phyloP scores from a whole-genome alignment of 768 basidiomycete species.

The Coprinopsis marcescibilis region DNA sequence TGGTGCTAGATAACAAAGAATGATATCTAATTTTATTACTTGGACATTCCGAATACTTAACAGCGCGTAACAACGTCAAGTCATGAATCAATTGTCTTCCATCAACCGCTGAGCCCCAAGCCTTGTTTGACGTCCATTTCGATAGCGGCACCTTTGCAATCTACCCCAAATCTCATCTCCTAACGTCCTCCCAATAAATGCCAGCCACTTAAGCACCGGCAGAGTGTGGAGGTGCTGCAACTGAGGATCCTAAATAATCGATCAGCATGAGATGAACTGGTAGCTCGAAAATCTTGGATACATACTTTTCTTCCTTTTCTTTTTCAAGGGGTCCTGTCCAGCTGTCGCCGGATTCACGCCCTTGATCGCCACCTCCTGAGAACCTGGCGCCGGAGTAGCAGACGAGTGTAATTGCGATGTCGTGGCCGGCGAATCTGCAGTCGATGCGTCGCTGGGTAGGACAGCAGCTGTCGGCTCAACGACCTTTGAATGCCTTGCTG shows the following conservation, averaged over 20 bases:
- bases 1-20: constrained; percentile 39
- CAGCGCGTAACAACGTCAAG: too few species aligned
- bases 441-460: constrained; percentile 17
- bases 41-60: too few species aligned
- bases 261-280: too few species aligned
- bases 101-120: too few species aligned
- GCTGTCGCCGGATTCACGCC: constrained; percentile 12
- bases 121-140: too few species aligned
- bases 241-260: not conserved
- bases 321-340: not conserved
- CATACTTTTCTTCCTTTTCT: constrained; percentile 4
- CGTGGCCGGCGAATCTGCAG: constrained; percentile 27
- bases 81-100: too few species aligned
- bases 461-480: constrained; percentile 35
- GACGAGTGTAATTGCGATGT: constrained; percentile 28
- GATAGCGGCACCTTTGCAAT: too few species aligned
- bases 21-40: too few species aligned
- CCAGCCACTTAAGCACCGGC: too few species aligned
- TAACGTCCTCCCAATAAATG: too few species aligned
- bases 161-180: too few species aligned
- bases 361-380: constrained; percentile 25
- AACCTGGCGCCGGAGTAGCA: constrained; percentile 35
- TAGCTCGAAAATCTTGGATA: not conserved
- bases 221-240: not conserved
- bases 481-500: constrained; percentile 62